These are phyloP conservation scores for Colletotrichum tamarilloi DNA, from an alignment of 2,329 filamentous ascomycete species.

Conservation along the genomic window DNA sequence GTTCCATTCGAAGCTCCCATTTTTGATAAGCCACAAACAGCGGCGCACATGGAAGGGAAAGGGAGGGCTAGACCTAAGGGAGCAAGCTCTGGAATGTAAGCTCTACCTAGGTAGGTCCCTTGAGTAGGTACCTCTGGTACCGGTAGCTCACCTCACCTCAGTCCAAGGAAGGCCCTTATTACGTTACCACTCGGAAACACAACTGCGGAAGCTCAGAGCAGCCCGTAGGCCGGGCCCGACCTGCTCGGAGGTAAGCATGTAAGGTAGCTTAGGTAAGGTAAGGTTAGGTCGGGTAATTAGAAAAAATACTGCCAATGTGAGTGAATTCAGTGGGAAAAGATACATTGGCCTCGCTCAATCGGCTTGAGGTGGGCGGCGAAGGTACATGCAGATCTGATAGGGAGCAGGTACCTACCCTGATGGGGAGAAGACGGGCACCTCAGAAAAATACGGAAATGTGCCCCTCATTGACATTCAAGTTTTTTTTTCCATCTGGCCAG, in stretches of 20 bases:
- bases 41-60: constrained; percentile 3
- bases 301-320: not conserved
- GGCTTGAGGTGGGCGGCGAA: not conserved
- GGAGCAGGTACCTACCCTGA: constrained; percentile 2
- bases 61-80: constrained; percentile 27
- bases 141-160: not conserved
- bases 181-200: not conserved
- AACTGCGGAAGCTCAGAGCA: not conserved
- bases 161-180: not conserved
- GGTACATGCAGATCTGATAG: not conserved
- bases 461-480: constrained; percentile 1
- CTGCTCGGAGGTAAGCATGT: constrained; percentile 21
- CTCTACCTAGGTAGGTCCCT: not conserved
- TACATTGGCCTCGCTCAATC: not conserved
- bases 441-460: not conserved
- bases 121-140: not conserved
- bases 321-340: not conserved
- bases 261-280: not conserved
- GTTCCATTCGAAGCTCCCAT: not conserved
- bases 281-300: constrained; percentile 4
- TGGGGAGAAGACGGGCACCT: not conserved
- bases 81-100: constrained; percentile 26
- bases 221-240: constrained; percentile 11
- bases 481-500: not conserved
- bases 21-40: not conserved